A percentile compares a stretch with the other conserved stretches of the same genome.
Evolutionary conservation across 306 rosid genomes (phyloP).

Genomic region (Prunus padus): DNA sequence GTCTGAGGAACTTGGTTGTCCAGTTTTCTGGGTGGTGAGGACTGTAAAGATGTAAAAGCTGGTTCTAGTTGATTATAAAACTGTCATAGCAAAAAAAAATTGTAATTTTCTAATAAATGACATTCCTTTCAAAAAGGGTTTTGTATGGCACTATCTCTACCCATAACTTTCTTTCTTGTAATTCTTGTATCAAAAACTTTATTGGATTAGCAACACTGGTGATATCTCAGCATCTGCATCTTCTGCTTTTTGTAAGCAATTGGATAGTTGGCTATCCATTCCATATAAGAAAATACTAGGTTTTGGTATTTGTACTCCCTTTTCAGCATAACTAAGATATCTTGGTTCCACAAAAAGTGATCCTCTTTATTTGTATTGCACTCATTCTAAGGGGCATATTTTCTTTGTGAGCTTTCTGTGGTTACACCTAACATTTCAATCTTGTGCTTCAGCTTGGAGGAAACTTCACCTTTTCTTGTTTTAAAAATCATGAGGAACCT

Average conservation of each 20-base stretch:
- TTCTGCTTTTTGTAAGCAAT: constrained; percentile 16
- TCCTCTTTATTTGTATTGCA: constrained; percentile 24
- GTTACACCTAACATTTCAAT: too few relatives aligned
- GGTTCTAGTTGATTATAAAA: constrained; percentile 58
- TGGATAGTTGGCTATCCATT: constrained; percentile 24
- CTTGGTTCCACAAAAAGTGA: constrained; percentile 7
- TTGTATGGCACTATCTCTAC: constrained; percentile 27
- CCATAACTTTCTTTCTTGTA: constrained; percentile 37
- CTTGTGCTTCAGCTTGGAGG: too few relatives aligned
- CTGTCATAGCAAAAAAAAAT: constrained; percentile 33
- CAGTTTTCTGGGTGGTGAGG: constrained; percentile 50
- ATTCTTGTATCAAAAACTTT: constrained; percentile 17
- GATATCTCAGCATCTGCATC: constrained; percentile 44
- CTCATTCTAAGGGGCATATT: constrained; percentile 23
- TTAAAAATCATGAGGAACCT: neutral
- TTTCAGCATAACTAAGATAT: constrained; percentile 13
- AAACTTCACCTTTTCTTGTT: neutral
- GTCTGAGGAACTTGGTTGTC: constrained; percentile 47
- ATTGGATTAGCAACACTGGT: constrained; percentile 28
- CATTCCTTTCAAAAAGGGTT: constrained; percentile 38
- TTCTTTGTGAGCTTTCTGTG: neutral
- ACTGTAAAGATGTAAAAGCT: constrained; percentile 77
- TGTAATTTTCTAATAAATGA: constrained; percentile 61
- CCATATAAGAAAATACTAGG: constrained; percentile 16
- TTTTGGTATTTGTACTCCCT: constrained; percentile 9